Conservation (phyloP, 768 basidiomycete genomes). For the Termitomyces sp. region DNA sequence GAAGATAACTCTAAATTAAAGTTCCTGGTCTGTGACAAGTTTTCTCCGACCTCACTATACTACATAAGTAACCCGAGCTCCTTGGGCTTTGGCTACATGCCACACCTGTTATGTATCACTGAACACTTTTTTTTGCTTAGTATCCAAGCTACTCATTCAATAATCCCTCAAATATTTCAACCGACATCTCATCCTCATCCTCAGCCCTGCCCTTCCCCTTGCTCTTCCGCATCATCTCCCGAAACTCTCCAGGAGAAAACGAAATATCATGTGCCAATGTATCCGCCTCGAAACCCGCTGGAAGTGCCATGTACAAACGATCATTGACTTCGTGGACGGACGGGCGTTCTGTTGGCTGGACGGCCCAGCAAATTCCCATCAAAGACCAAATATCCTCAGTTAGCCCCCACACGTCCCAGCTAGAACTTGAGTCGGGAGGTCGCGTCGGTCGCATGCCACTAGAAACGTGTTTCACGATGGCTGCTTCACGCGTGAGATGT, state of each 20-base stretch:
- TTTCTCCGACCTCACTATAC: not conserved
- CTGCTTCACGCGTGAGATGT: not conserved
- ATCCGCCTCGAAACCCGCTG: not conserved
- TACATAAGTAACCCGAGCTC: not conserved
- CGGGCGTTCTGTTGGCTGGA: not conserved
- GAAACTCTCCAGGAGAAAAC: not conserved
- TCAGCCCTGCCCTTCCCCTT: not conserved
- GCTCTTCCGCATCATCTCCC: not conserved
- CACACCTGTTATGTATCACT: not conserved
- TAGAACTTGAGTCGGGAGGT: not conserved
- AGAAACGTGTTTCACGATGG: not conserved
- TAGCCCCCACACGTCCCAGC: conserved; percentile 1
- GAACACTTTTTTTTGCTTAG: not conserved
- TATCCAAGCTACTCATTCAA: not conserved
- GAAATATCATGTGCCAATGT: not conserved
- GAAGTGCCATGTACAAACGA: not conserved
- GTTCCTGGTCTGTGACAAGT: not conserved
- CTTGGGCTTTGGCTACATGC: not conserved
- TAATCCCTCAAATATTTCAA: not conserved
- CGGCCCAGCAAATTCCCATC: conserved; percentile 5
- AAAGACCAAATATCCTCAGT: conserved; percentile 5
- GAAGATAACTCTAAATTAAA: not conserved
- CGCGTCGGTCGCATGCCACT: not conserved
- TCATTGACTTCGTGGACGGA: not conserved
- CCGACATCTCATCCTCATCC: not conserved